A percentile compares a stretch with the other conserved stretches of the same genome.
These are phyloP conservation scores for Acorus gramineus DNA, from an alignment of 106 monocot genomes.

Conservation along the genomic window DNA sequence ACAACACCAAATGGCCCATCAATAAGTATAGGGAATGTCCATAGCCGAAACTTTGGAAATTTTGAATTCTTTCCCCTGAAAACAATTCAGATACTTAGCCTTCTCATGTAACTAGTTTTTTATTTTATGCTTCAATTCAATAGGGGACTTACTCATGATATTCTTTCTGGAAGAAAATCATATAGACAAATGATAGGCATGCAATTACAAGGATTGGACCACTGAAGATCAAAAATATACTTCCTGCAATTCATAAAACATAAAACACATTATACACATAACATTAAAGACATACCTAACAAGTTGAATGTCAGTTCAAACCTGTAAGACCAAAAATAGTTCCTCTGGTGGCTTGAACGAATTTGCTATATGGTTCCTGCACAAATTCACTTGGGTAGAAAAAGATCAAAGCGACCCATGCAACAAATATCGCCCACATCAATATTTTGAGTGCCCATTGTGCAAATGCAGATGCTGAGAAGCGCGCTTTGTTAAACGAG, in stretches of 20 bases:
- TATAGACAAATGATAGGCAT: not conserved
- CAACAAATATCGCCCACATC: not conserved
- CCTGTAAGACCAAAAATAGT: not conserved
- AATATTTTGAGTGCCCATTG: not conserved
- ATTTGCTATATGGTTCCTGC: not conserved
- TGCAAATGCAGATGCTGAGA: too few relatives aligned
- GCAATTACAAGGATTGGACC: not conserved
- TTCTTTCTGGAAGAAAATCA: constrained; percentile 36
- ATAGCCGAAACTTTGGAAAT: constrained; percentile 44
- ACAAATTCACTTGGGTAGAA: not conserved
- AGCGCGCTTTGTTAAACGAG: too few relatives aligned
- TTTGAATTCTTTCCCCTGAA: constrained; percentile 39
- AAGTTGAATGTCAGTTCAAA: not conserved
- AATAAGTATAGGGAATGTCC: constrained; percentile 78
- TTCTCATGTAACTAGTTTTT: not conserved
- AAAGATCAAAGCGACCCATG: not conserved
- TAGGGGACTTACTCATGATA: constrained; percentile 25
- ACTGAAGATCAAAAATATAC: not conserved
- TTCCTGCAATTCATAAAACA: not conserved
- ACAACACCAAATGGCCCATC: constrained; percentile 90
- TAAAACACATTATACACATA: not conserved
- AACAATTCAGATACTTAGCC: not conserved
- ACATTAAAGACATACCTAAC: not conserved
- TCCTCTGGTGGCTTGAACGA: not conserved
- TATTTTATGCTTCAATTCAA: not conserved